Percentiles rank a stretch among this genome's conserved stretches.
phyloP scores from a whole-genome alignment of 2,329 filamentous ascomycete genomes.

The Apiospora rasikravindrae region DNA sequence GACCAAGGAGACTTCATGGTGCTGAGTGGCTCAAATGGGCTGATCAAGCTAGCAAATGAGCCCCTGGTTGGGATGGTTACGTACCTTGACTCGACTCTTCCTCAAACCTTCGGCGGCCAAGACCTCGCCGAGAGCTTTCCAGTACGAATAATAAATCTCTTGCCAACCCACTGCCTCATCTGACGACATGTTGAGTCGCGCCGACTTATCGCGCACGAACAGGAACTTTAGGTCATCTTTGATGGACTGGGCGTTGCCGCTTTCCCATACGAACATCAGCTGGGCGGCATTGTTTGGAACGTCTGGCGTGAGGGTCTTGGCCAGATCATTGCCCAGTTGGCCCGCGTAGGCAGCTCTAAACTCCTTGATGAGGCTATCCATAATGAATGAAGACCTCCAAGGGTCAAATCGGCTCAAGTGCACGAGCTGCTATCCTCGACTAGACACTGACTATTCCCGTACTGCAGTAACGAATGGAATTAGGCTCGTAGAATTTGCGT shows the following conservation, averaged over 20 bases:
- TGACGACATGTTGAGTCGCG: conserved; percentile 59
- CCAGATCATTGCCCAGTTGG: conserved; percentile 74
- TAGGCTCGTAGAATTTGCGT: not conserved
- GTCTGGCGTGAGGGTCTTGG: conserved; percentile 76
- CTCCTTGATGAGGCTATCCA: conserved; percentile 76
- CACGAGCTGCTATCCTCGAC: not conserved
- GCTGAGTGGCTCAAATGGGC: not conserved
- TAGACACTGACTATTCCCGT: not conserved
- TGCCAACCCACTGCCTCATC: conserved; percentile 82
- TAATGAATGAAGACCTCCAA: conserved; percentile 41
- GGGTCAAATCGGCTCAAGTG: not conserved
- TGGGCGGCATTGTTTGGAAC: conserved; percentile 68
- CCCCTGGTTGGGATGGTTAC: conserved; percentile 7
- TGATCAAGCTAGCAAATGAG: not conserved
- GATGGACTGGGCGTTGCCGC: conserved; percentile 69
- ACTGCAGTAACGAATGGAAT: not conserved
- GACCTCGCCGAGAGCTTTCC: conserved; percentile 80
- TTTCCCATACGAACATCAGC: conserved; percentile 72
- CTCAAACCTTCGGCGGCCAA: conserved; percentile 65
- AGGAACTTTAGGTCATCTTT: conserved; percentile 76
- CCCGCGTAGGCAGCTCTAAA: conserved; percentile 72
- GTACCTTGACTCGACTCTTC: conserved; percentile 38
- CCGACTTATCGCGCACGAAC: conserved; percentile 64
- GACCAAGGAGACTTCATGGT: not conserved
- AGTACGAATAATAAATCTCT: conserved; percentile 83